Evolutionary conservation across 1,139 yeast genomes (phyloP), one percentile per base, ranked within the genome.

Genomic region (Entelexis paramagnoliae): DNA sequence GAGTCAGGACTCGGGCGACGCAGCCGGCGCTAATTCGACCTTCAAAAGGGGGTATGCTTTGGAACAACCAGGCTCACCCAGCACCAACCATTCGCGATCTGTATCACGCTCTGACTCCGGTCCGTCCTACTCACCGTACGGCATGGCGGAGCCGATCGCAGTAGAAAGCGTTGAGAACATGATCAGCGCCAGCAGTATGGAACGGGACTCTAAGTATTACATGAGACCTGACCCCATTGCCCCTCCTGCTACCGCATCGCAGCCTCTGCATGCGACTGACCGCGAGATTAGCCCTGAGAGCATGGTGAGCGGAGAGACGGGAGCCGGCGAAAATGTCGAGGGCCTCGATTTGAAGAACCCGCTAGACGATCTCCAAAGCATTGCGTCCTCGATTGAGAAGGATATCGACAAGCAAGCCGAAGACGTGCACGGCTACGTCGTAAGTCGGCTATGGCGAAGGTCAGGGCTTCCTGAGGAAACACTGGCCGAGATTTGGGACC

Each of bases 361-460:
- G 33, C 26, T 39, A 8, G 36, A 14, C 19, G 36, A 32, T 3
- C 8, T 42, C n/a, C 29, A 32, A 2, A 42, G 36, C 36, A 14
- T 42, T 7, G 46, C 46, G 7, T 30, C 36, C 4, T 30, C 36
- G 1, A 30, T 42, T 10, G 46, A 42, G 30, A 44, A 48, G 19
- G 55, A 55, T 24, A 50, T 49, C 10, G 47, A 33, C 39, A 35
- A 62, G 43, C 63, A 69, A 58, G 65, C 65, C 6, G 77, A 77
- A 50, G 71, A 72, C 59, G 75, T 79, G n/a, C 81, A 77, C 63
- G 80, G 86, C 9, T 62, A 79, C 1, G 84, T 87, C 2, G 96
- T 86, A 0, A 72, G 80, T 57, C 79, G 84, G 48, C 71, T 91
- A 13, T 91, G 97, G 96, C 64, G 71, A 35, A 71, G 97, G 49